Evolutionary conservation across 768 basidiomycete genomes (phyloP), one percentile per base, ranked within the genome.

Genomic region (Xerocomus potaroensis): DNA sequence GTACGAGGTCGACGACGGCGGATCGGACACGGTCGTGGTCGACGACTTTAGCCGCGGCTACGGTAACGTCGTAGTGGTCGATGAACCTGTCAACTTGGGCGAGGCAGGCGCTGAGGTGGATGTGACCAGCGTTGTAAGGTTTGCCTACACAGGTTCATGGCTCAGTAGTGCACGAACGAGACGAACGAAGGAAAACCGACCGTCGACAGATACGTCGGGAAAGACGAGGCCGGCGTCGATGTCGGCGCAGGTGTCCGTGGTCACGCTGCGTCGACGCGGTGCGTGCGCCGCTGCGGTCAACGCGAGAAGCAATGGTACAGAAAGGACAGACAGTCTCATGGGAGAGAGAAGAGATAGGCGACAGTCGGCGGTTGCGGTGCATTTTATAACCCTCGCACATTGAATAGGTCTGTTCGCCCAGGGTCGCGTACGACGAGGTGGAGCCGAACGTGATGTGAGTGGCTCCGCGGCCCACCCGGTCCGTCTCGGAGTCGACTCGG

Each of bases 21-120:
- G 39, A 32, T 27, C 55, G 30, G 4, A 68, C 68, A 40, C 54
- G 49, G 43, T 39, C 53, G 9, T 34, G 22, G 21, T 64, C 64
- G 10, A 62, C 53, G 9, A 62, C 49, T 40, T 51, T 46, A 6
- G 12, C 12, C 5, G 21, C 36, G 9, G 36, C 45, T 31, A 61
- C 21, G 4, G 59, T 53, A 21, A 62, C 55, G 10, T 42, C 38
- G 27, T 59, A 61, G 37, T 54, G 53, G 22, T 55, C 39, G 15
- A 22, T 22, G 21, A 23, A 12, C 23, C 14, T 30, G 3, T 45
- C 38, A 14, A 69, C 53, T 29, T 58, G 53, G 3, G 69, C 63
- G 23, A 60, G 18, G 21, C 69, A 70, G 16, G 68, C 39, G 34
- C 59, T 61, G 12, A 60, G 18, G 21, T 63, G 48, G 44, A 71